Percentiles rank a stretch among this genome's conserved stretches.
Conservation (phyloP, 305 asterid genomes). For the Rubia peregrina region DNA sequence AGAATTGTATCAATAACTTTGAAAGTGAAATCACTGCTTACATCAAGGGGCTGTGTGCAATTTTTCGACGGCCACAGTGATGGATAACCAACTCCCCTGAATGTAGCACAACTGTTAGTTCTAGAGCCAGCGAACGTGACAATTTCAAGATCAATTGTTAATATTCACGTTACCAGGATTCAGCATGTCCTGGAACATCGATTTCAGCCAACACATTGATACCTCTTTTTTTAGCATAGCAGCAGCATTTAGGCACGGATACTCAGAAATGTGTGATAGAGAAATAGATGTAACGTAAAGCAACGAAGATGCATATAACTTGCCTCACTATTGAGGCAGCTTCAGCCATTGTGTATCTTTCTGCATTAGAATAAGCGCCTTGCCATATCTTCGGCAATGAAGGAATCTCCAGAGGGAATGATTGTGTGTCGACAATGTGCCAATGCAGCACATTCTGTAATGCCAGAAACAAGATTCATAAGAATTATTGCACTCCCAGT, state of each 20-base stretch:
- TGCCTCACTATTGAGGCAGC: conserved; percentile 85
- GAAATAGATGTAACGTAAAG: not conserved
- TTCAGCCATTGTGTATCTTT: conserved; percentile 68
- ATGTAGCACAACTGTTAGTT: not conserved
- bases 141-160: not conserved
- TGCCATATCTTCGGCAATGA: conserved; percentile 85
- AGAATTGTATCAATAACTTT: conserved; percentile 79
- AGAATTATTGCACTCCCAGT: not conserved
- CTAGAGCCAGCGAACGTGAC: not conserved
- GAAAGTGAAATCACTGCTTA: conserved; percentile 82
- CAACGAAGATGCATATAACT: conserved; percentile 19
- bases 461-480: not conserved
- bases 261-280: conserved; percentile 8
- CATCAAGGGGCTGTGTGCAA: conserved; percentile 83
- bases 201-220: conserved; percentile 85
- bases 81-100: conserved; percentile 92
- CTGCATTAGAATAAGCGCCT: conserved; percentile 65
- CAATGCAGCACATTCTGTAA: conserved; percentile 92
- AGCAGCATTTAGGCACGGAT: conserved; percentile 23
- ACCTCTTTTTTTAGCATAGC: conserved; percentile 82
- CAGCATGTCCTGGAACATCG: conserved; percentile 94
- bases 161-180: conserved; percentile 55
- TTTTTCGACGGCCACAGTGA: conserved; percentile 65
- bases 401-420: conserved; percentile 91
- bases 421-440: conserved; percentile 93